Evolutionary conservation across 1,284 basidiomycete species (phyloP).

Genomic region (Fomitopsis schrenkii): DNA sequence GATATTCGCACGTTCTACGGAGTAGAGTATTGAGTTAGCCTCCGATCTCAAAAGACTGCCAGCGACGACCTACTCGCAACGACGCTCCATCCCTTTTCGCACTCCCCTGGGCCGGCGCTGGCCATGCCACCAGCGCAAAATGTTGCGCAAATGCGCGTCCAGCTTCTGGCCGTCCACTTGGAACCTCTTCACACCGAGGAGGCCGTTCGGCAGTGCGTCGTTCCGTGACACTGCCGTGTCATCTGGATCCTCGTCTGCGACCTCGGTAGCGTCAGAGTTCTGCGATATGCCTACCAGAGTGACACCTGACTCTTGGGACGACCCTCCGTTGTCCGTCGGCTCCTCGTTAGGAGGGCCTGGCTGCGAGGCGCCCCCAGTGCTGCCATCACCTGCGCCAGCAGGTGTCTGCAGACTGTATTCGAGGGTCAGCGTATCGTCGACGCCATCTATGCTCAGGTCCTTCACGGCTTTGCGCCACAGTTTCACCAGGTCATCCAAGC

Average conservation of each 20-base stretch:
- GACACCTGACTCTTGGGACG: not conserved
- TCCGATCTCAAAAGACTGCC: not conserved
- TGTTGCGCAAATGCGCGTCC: not conserved
- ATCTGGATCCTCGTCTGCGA: not conserved
- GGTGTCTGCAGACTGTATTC: not conserved
- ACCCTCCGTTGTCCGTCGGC: not conserved
- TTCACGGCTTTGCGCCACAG: not conserved
- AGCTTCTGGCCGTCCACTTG: not conserved
- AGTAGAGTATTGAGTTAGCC: not conserved
- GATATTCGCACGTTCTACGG: not conserved
- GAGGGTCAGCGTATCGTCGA: not conserved
- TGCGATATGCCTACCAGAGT: not conserved
- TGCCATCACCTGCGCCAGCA: not conserved
- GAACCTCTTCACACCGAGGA: not conserved
- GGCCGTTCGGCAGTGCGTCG: not conserved
- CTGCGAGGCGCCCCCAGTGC: not conserved
- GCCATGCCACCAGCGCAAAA: not conserved
- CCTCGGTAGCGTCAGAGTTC: not conserved
- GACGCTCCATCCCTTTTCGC: not conserved
- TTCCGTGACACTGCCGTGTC: not conserved
- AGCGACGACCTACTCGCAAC: not conserved
- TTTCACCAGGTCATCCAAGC: not conserved
- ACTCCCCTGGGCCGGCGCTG: not conserved
- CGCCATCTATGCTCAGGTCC: not conserved
- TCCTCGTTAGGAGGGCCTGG: not conserved